phyloP scores from a whole-genome alignment of 192 early-diverging fungal genomes.

The Lunasporangiospora selenospora region DNA sequence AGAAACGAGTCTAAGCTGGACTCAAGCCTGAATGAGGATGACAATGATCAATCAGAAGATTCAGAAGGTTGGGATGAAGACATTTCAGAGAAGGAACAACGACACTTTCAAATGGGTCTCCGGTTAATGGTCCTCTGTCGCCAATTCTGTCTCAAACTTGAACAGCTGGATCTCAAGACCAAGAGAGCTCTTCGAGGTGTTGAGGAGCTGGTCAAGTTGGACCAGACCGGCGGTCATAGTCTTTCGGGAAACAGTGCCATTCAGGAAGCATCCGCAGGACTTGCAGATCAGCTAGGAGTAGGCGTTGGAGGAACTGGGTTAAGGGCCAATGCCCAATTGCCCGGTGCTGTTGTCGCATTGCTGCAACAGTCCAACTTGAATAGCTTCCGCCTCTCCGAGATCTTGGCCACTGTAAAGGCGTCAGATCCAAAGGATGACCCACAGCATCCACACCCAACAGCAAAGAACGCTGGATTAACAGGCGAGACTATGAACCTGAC shows the following conservation, averaged over 20 bases:
- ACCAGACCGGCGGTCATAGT: not conserved
- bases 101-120: conserved; percentile 74
- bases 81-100: conserved; percentile 58
- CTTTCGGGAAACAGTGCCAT: no score
- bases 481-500: not conserved
- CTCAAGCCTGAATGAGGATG: conserved; percentile 14
- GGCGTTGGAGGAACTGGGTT: conserved; percentile 4
- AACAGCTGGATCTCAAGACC: conserved; percentile 48
- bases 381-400: conserved; percentile 51
- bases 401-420: conserved; percentile 40
- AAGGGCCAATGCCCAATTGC: conserved; percentile 9
- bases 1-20: conserved; percentile 12
- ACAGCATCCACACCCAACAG: no score
- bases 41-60: conserved; percentile 40
- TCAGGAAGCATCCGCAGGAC: conserved; percentile 3
- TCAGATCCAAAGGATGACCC: conserved; percentile 1
- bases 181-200: conserved; percentile 28
- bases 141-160: conserved; percentile 48
- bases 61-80: conserved; percentile 56
- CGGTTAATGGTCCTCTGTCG: conserved; percentile 63
- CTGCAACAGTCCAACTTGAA: conserved; percentile 62
- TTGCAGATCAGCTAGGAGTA: conserved; percentile 7
- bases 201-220: conserved; percentile 25
- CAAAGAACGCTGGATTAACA: no score
- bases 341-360: conserved; percentile 48